These are phyloP conservation scores for Cytospora piceicola DNA, from an alignment of 2,329 filamentous ascomycete species.

Conservation along the genomic window DNA sequence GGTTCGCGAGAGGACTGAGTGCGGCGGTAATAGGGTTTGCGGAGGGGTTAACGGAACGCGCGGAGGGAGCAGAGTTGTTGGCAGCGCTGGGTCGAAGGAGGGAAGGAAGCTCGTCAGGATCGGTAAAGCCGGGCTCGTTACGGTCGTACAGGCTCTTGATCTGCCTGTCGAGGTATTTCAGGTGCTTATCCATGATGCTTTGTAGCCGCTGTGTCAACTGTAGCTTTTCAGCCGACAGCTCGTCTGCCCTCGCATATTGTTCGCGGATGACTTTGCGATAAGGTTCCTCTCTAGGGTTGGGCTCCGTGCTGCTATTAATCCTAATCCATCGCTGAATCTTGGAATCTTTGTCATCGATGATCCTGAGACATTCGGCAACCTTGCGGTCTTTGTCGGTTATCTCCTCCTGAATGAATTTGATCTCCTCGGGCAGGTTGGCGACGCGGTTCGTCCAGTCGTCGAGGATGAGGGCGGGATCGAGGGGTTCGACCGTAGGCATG, in stretches of 20 bases:
- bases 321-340: constrained; percentile 84
- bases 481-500: constrained; percentile 60
- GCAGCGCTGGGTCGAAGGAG: constrained; percentile 62
- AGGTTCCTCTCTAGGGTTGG: constrained; percentile 74
- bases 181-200: constrained; percentile 64
- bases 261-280: constrained; percentile 69
- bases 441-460: constrained; percentile 78
- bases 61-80: constrained; percentile 49
- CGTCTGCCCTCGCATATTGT: constrained; percentile 69
- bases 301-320: constrained; percentile 71
- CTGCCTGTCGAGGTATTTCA: constrained; percentile 63
- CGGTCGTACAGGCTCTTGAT: constrained; percentile 66
- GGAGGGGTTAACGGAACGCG: constrained; percentile 49
- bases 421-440: constrained; percentile 80
- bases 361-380: constrained; percentile 69
- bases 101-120: constrained; percentile 67
- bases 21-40: constrained; percentile 44
- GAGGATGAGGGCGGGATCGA: constrained; percentile 70
- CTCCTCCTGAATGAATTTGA: constrained; percentile 82
- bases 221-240: constrained; percentile 76
- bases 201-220: constrained; percentile 68
- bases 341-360: constrained; percentile 72
- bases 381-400: constrained; percentile 78
- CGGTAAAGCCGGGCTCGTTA: constrained; percentile 63
- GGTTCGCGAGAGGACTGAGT: constrained; percentile 44